These are phyloP conservation scores for Pythium chondricola DNA, from an alignment of 352 stramenopile species.

Conservation along the genomic window DNA sequence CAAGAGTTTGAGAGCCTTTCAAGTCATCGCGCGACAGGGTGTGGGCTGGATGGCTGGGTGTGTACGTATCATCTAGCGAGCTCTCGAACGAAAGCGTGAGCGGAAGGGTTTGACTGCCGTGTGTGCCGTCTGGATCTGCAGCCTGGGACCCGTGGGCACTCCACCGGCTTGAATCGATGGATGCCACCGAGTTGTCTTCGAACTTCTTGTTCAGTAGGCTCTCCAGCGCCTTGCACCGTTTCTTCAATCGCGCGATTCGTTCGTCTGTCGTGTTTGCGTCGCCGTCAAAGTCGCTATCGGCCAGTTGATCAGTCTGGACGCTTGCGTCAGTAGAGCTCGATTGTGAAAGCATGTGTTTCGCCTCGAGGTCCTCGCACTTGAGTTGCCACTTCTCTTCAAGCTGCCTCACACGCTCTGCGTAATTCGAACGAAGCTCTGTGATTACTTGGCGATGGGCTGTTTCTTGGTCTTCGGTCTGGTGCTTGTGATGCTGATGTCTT, in stretches of 20 bases:
- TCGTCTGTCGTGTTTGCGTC: slow-evolving; percentile 11
- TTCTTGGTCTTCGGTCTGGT: slow-evolving; percentile 1
- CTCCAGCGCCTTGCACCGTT: slow-evolving; percentile 42
- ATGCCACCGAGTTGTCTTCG: slow-evolving; percentile 26
- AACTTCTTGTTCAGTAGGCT: slow-evolving; percentile 58
- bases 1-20: not conserved
- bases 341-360: too few species aligned
- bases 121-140: not conserved
- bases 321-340: too few species aligned
- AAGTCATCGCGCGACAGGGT: slow-evolving; percentile 5
- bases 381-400: too few species aligned
- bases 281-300: not conserved
- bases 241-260: slow-evolving; percentile 35
- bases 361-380: too few species aligned
- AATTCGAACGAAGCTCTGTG: too few species aligned
- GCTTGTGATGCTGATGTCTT: not conserved
- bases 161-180: slow-evolving; percentile 13
- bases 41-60: slow-evolving; percentile 2
- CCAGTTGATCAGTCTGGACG: slow-evolving; percentile 1
- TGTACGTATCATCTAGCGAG: slow-evolving; percentile 14
- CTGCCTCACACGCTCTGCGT: too few species aligned
- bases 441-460: not conserved
- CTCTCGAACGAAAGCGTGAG: slow-evolving; percentile 13
- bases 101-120: slow-evolving; percentile 9
- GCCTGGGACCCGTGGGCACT: not conserved